Conservation (phyloP, 768 basidiomycete genomes). For the Mycena vitilis region DNA sequence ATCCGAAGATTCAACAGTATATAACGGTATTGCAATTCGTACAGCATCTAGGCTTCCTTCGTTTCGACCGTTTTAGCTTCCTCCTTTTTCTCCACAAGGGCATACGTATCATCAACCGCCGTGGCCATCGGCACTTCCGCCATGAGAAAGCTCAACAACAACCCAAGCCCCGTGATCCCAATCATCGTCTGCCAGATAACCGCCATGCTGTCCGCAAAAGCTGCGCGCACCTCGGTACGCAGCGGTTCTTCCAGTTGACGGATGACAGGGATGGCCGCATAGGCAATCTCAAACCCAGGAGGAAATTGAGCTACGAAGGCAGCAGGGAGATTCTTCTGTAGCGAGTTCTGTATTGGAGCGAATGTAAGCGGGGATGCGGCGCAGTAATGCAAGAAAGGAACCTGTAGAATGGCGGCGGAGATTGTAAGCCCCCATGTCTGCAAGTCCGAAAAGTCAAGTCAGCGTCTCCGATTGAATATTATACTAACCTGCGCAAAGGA, state of each 20-base stretch:
- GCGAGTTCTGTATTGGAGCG: constrained; percentile 47
- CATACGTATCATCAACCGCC: not conserved
- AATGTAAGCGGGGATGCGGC: not conserved
- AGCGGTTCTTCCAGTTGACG: constrained; percentile 37
- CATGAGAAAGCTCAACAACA: constrained; percentile 48
- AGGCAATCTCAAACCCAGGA: constrained; percentile 4
- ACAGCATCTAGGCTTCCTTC: not conserved
- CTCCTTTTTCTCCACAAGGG: not conserved
- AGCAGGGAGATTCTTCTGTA: constrained; percentile 37
- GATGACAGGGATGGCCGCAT: constrained; percentile 29
- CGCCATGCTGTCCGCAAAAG: constrained; percentile 52
- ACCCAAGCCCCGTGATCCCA: constrained; percentile 49
- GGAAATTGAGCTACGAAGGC: constrained; percentile 14
- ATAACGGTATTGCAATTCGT: no score
- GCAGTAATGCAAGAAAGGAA: no score
- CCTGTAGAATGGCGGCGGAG: not conserved
- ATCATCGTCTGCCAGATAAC: constrained; percentile 55
- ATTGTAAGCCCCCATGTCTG: constrained; percentile 6
- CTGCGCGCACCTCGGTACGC: constrained; percentile 47
- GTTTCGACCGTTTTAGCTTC: no score
- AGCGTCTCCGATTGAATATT: not conserved
- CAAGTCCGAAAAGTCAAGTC: not conserved
- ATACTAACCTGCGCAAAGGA: not conserved
- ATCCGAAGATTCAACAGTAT: no score
- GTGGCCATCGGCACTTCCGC: constrained; percentile 42